Conservation (phyloP, 1,284 basidiomycete genomes). For the Fomitopsis schrenkii region DNA sequence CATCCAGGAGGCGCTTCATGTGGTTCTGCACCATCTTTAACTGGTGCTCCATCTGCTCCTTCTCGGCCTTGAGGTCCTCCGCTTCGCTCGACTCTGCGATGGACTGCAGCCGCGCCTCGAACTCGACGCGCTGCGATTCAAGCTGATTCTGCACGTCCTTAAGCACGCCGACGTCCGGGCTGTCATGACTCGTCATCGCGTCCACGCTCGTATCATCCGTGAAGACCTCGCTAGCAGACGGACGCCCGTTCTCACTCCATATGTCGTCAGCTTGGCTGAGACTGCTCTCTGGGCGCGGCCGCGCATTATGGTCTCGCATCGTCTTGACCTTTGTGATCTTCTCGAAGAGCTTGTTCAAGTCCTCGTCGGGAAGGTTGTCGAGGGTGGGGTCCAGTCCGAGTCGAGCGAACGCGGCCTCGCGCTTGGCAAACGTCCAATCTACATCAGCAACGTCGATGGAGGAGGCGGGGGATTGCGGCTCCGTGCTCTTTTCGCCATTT, state of each 20-base stretch:
- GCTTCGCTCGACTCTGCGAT: conserved; percentile 71
- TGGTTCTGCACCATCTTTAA: conserved; percentile 77
- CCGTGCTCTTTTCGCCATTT: conserved; percentile 45
- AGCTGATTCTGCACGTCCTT: conserved; percentile 71
- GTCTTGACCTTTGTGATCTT: conserved; percentile 91
- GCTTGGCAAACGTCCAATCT: conserved; percentile 92
- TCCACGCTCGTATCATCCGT: conserved; percentile 87
- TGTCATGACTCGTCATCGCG: conserved; percentile 59
- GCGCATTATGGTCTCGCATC: conserved; percentile 72
- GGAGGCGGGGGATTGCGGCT: conserved; percentile 76
- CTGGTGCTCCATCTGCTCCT: conserved; percentile 88
- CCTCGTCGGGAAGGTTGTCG: conserved; percentile 88
- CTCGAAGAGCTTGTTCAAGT: conserved; percentile 91
- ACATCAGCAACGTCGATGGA: conserved; percentile 71
- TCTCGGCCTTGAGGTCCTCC: conserved; percentile 83
- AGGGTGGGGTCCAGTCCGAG: conserved; percentile 83
- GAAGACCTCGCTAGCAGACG: conserved; percentile 65
- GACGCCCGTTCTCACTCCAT: conserved; percentile 79
- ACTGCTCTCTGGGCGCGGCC: conserved; percentile 78
- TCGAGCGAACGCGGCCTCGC: conserved; percentile 84
- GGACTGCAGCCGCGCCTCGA: conserved; percentile 67
- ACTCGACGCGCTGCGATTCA: conserved; percentile 42
- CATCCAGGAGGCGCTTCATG: conserved; percentile 79
- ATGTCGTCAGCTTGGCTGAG: conserved; percentile 80
- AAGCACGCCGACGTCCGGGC: conserved; percentile 62